Evolutionary conservation across 2,329 filamentous ascomycete species (phyloP).

Genomic region (Verticillium albo-atrum): DNA sequence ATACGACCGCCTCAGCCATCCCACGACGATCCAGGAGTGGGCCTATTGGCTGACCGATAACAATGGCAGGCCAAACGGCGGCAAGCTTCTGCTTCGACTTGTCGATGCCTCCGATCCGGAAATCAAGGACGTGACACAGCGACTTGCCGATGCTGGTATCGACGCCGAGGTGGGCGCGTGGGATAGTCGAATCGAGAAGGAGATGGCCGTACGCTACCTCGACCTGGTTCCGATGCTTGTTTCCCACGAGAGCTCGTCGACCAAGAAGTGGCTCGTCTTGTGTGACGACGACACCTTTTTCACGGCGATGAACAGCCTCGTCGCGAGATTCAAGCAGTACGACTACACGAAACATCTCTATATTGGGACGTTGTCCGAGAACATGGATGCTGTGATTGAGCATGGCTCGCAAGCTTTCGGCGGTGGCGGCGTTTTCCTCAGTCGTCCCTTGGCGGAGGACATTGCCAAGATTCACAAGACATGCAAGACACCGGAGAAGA

Average conservation of each 20-base stretch:
- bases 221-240: constrained; percentile 42
- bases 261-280: constrained; percentile 47
- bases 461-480: constrained; percentile 33
- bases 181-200: constrained; percentile 30
- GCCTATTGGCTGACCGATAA: constrained; percentile 47
- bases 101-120: constrained; percentile 40
- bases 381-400: constrained; percentile 41
- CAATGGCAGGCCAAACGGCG: constrained; percentile 42
- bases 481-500: constrained; percentile 24
- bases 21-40: constrained; percentile 43
- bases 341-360: constrained; percentile 46
- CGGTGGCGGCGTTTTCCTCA: constrained; percentile 39
- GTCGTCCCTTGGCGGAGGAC: constrained; percentile 23
- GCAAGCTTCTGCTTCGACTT: constrained; percentile 40
- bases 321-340: constrained; percentile 39
- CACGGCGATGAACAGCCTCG: constrained; percentile 45
- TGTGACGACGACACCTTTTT: constrained; percentile 60
- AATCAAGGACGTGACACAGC: constrained; percentile 32
- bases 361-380: constrained; percentile 54
- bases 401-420: constrained; percentile 56
- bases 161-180: constrained; percentile 44
- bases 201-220: constrained; percentile 47
- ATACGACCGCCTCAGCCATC: constrained; percentile 38
- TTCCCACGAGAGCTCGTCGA: constrained; percentile 33
- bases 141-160: constrained; percentile 34